Evolutionary conservation across 345 rosid species (phyloP), one percentile per base, ranked within the genome.

Genomic region (Euphorbia peplus): DNA sequence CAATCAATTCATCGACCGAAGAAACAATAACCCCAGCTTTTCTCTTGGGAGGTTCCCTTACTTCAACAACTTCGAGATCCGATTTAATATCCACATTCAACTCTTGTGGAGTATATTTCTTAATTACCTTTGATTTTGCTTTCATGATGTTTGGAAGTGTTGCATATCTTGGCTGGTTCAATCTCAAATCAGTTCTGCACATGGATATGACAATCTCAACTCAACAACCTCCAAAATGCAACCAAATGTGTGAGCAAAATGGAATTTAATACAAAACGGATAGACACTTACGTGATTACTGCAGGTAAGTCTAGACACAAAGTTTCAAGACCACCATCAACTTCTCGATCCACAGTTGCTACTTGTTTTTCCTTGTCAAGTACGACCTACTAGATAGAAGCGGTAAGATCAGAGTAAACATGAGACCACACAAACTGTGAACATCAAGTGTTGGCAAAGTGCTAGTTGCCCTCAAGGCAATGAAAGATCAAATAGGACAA

Each of bases 91-190:
- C 90, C 0, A 89, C 89, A 10, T 88, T 81, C 80, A 93, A 71
- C 74, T 93, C 92, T 67, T 78, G 66, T 7, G 84, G 85, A 13
- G 89, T 81, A 70, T 81, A 84, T 67, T 88, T 93, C 86, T 87
- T 89, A 55, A 93, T 83, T 19, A 75, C 86, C 83, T 91, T 89
- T 0, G 95, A 89, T 75, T 89, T 93, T 0, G 97, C 97, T 78
- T 93, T 93, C 98, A 93, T 89, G 68, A 91, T 89, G 80, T 89
- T 93, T 19, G 98, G 96, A 30, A 93, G 93, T 5, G 98, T 88
- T 3, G 98, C 98, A 59, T 93, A 89, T 67, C 96, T 86, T 8
- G 97, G 97, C 68, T 93, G 95, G 86, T 93, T 93, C 70, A 93
- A 82, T 81, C 98, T 85, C 82, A 91, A 72, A 79, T 93, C 96